Conservation (phyloP, 2,329 filamentous ascomycete genomes). For the Colletotrichum acutatum region DNA sequence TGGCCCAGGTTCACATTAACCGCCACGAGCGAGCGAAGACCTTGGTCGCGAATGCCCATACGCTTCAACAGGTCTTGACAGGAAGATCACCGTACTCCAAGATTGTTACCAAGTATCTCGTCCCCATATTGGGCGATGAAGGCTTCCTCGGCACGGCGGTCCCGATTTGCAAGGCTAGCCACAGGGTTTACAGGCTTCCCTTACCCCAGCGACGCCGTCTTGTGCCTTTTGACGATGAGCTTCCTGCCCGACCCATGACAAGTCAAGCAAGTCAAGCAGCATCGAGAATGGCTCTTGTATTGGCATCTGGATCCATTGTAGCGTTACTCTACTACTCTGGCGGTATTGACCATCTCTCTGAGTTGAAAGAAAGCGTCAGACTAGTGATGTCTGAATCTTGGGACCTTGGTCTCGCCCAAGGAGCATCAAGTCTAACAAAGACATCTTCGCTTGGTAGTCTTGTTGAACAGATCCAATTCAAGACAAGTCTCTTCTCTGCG, state of each 20-base stretch:
- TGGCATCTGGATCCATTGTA: neutral
- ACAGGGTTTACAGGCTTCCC: slow-evolving; percentile 5
- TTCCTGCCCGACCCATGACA: neutral
- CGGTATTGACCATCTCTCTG: neutral
- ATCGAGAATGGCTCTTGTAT: neutral
- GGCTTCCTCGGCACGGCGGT: neutral
- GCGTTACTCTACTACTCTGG: neutral
- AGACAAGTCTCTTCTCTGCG: slow-evolving; percentile 3
- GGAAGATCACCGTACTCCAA: slow-evolving; percentile 16
- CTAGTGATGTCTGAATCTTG: neutral
- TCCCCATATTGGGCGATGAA: slow-evolving; percentile 12
- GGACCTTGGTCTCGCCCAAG: neutral
- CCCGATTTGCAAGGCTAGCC: slow-evolving; percentile 11
- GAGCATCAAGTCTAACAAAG: neutral
- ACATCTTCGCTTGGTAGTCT: neutral
- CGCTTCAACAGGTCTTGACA: slow-evolving; percentile 15
- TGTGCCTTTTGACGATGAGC: slow-evolving; percentile 16
- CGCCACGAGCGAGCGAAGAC: slow-evolving; percentile 8
- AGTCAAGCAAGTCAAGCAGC: slow-evolving; percentile 1
- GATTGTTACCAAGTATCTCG: neutral
- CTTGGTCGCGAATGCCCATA: slow-evolving; percentile 4
- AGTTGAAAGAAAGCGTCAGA: neutral
- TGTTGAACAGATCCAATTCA: slow-evolving; percentile 1
- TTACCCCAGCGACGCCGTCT: neutral
- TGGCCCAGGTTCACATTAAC: slow-evolving; percentile 19